phyloP scores from a whole-genome alignment of 768 basidiomycete species.

The Tricholoma matsutake region DNA sequence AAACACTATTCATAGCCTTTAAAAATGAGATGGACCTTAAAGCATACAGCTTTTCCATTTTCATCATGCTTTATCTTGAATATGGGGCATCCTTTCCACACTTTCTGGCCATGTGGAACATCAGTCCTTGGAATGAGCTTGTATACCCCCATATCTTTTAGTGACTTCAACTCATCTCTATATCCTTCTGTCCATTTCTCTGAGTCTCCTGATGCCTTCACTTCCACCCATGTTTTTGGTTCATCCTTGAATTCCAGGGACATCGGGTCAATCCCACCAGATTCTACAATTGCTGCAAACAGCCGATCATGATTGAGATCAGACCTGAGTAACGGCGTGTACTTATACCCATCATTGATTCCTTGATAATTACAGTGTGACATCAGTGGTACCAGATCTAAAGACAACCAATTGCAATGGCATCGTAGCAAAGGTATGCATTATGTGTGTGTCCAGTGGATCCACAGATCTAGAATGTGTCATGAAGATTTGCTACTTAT shows the following conservation, averaged over 20 bases:
- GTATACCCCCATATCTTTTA: conserved; percentile 24
- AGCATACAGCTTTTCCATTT: conserved; percentile 23
- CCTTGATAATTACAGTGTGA: too few species aligned
- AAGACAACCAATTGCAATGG: too few species aligned
- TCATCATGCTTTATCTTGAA: conserved; percentile 29
- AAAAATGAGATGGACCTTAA: conserved; percentile 33
- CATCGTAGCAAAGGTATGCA: too few species aligned
- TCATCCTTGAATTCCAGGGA: conserved; percentile 1
- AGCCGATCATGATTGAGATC: neutral
- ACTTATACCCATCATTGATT: too few species aligned
- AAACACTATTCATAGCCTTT: too few species aligned
- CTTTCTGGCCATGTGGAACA: conserved; percentile 21
- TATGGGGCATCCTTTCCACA: too few species aligned
- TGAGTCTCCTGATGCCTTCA: conserved; percentile 20
- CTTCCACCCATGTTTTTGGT: too few species aligned
- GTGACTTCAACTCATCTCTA: conserved; percentile 21
- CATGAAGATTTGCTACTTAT: too few species aligned
- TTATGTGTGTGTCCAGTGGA: too few species aligned
- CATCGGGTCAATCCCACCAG: conserved; percentile 3
- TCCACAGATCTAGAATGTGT: too few species aligned
- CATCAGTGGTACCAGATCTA: too few species aligned
- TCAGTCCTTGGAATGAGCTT: conserved; percentile 4
- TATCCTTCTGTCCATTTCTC: conserved; percentile 15
- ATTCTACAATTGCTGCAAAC: neutral
- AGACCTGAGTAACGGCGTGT: too few species aligned